Percentiles rank a stretch among this genome's conserved stretches.
These are phyloP conservation scores for Taphrina populina DNA, from an alignment of 1,139 yeast species.

Conservation along the genomic window DNA sequence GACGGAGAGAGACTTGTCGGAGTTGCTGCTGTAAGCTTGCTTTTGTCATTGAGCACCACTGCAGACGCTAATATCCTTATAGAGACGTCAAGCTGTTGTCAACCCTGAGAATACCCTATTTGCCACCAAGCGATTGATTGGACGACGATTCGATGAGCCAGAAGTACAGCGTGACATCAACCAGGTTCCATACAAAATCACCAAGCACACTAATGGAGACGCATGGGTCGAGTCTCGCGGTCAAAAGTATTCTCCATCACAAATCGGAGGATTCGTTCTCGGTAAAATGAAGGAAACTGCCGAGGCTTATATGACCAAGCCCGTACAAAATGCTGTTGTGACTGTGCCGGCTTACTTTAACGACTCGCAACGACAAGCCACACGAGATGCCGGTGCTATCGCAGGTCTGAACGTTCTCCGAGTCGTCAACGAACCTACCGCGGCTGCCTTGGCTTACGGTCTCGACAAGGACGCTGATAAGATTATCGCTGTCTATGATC, in stretches of 20 bases:
- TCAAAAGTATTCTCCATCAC: slow-evolving; percentile 90
- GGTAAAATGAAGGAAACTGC: slow-evolving; percentile 98
- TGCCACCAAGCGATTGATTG: slow-evolving; percentile 98
- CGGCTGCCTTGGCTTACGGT: slow-evolving; percentile 98
- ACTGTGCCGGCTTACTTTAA: slow-evolving; percentile 98
- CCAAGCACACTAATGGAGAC: slow-evolving; percentile 94
- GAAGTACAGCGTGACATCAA: slow-evolving; percentile 97
- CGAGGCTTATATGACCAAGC: slow-evolving; percentile 82
- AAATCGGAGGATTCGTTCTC: slow-evolving; percentile 93
- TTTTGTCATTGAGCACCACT: background rate
- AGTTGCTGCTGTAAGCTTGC: slow-evolving; percentile 70
- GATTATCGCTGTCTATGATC: slow-evolving; percentile 80
- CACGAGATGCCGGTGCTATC: slow-evolving; percentile 97
- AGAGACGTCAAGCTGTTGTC: slow-evolving; percentile 95
- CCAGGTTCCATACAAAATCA: slow-evolving; percentile 96
- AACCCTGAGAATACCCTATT: slow-evolving; percentile 97
- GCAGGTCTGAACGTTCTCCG: slow-evolving; percentile 94
- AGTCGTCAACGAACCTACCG: slow-evolving; percentile 98
- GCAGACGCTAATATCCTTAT: slow-evolving; percentile 23
- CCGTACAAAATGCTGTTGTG: slow-evolving; percentile 86
- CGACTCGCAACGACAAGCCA: slow-evolving; percentile 98
- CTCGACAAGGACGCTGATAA: slow-evolving; percentile 75
- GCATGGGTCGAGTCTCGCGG: slow-evolving; percentile 99
- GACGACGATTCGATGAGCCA: slow-evolving; percentile 92
- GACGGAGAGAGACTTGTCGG: slow-evolving; percentile 96